These are phyloP conservation scores for Kwoniella shivajii DNA, from an alignment of 1,284 basidiomycete genomes.

Conservation along the genomic window DNA sequence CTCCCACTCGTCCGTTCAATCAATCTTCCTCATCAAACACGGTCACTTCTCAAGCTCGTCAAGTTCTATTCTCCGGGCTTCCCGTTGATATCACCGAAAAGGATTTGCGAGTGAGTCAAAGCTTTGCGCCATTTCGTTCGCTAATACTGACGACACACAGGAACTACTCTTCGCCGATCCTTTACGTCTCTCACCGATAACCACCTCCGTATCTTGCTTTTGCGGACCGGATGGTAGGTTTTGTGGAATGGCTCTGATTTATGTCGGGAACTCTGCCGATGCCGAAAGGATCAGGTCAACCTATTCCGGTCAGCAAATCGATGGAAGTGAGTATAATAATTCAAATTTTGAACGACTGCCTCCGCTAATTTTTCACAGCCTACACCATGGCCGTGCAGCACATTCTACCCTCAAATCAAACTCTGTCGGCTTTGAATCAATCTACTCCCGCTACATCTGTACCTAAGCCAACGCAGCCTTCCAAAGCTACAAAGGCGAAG, in stretches of 20 bases:
- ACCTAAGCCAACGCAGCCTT: conserved; percentile 9
- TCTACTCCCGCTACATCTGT: background rate
- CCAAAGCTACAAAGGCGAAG: conserved; percentile 14
- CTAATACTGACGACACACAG: conserved; percentile 11
- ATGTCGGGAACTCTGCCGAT: conserved; percentile 35
- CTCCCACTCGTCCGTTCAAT: conserved; percentile 4
- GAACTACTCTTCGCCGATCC: conserved; percentile 39
- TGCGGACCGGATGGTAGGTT: conserved; percentile 29
- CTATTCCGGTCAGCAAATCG: conserved; percentile 46
- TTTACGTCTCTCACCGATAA: conserved; percentile 26
- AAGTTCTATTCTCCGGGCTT: conserved; percentile 45
- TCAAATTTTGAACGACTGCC: too few relatives aligned
- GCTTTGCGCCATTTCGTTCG: background rate
- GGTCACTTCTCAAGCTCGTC: conserved; percentile 21
- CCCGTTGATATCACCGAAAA: conserved; percentile 42
- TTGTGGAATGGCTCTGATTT: conserved; percentile 39
- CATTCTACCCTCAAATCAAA: conserved; percentile 33
- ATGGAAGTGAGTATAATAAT: conserved; percentile 48
- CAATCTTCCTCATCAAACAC: background rate
- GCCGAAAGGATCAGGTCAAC: conserved; percentile 42
- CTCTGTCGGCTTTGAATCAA: conserved; percentile 21
- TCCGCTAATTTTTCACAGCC: conserved; percentile 24
- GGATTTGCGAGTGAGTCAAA: conserved; percentile 39
- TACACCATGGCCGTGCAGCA: conserved; percentile 44
- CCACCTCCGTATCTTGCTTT: conserved; percentile 33